phyloP scores from a whole-genome alignment of 2,329 filamentous ascomycete genomes.

The Aspergillus pseudoglaucus region DNA sequence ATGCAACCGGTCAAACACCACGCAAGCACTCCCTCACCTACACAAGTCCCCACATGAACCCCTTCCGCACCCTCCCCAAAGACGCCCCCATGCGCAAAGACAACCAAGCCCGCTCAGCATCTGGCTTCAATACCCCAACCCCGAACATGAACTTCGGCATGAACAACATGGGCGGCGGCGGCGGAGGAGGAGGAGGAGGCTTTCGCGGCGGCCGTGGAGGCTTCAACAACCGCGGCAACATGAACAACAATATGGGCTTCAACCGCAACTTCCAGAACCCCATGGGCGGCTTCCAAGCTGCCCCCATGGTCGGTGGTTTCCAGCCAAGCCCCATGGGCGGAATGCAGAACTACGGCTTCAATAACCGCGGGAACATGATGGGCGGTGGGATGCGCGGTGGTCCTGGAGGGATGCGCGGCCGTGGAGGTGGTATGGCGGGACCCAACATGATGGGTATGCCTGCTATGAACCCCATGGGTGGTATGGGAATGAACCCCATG shows the following conservation, averaged over 20 bases:
- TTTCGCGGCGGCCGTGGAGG: slow-evolving; percentile 48
- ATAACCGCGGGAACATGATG: slow-evolving; percentile 51
- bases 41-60: slow-evolving; percentile 70
- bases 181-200: slow-evolving; percentile 49
- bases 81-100: slow-evolving; percentile 70
- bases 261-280: slow-evolving; percentile 45
- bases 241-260: slow-evolving; percentile 44
- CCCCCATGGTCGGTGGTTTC: slow-evolving; percentile 43
- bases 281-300: slow-evolving; percentile 37
- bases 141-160: slow-evolving; percentile 37
- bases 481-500: slow-evolving; percentile 50
- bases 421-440: slow-evolving; percentile 53
- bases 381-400: slow-evolving; percentile 48
- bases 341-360: slow-evolving; percentile 46
- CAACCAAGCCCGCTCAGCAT: slow-evolving; percentile 47
- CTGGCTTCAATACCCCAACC: slow-evolving; percentile 36
- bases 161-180: slow-evolving; percentile 28
- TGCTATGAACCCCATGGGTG: slow-evolving; percentile 46
- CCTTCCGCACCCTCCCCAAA: slow-evolving; percentile 86
- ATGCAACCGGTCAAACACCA: slow-evolving; percentile 48
- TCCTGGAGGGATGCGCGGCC: slow-evolving; percentile 53
- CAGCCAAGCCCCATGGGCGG: slow-evolving; percentile 42
- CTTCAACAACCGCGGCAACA: slow-evolving; percentile 21
- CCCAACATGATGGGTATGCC: slow-evolving; percentile 50
- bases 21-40: slow-evolving; percentile 69